Base-by-base conservation (phyloP, 1,284 basidiomycete genomes). In the Ustilago sp. region DNA sequence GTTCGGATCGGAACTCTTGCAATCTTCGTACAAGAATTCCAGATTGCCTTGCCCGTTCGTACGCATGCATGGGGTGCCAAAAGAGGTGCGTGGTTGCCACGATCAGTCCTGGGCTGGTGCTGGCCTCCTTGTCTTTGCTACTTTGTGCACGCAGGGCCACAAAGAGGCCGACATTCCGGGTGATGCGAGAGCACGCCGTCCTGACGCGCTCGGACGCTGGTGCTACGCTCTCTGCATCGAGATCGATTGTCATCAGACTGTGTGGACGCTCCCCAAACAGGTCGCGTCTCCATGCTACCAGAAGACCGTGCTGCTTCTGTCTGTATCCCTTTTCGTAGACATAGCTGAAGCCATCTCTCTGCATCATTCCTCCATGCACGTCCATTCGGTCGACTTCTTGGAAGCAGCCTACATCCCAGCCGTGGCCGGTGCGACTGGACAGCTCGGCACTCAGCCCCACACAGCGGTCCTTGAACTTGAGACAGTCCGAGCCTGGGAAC, bases 31-130 rank as follows among this genome's bases (percentile, higher is more conserved):
- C 83, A 1, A 98, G 86, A 43, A 89, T 80, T 0, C 88, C 86
- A 0, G 87, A 86, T 77, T 90, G 89, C 12, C 95, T 90, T 32
- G 91, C 89, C 55, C 95, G 90, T 87, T 99, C 96, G 85, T 98
- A 98, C 2, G 77, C 83, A 48, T 87, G 85, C 63, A 77, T 91
- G 8, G 95, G 94, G 86, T 97, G 94, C 95, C 95, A 98, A 87
- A 98, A 98, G 7, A 92, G 89, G 88, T 92, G 94, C 0, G 93
- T 94, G 0, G 94, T 96, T 2, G 90, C 93, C 6, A 94, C 87
- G 51, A 95, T 87, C 45, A 93, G 84, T 17, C 92, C 48, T 8
- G 48, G 48, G 6, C 48, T 50, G 9, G 48, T 31, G 23, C 23
- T 28, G 28, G 28, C 48, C 13, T 50, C 48, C 11, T 50, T 50